phyloP scores from a whole-genome alignment of 2,329 filamentous ascomycete genomes.

The Ophiobolus disseminans region DNA sequence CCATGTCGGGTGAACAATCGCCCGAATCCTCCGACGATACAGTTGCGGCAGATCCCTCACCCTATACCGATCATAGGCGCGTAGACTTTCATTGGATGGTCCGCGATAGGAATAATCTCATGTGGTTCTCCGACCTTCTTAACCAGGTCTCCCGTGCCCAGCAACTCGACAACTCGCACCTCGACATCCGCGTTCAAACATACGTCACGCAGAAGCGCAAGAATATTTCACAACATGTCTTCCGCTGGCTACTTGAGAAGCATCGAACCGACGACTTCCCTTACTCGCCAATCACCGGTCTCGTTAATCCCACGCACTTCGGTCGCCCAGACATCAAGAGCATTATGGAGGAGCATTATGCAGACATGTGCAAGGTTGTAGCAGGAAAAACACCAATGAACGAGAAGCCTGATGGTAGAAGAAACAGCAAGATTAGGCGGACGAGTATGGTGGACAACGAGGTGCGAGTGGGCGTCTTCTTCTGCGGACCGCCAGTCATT shows the following conservation, averaged over 20 bases:
- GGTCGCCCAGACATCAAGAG: slow-evolving; percentile 61
- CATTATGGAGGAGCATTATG: slow-evolving; percentile 63
- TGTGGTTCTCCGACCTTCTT: slow-evolving; percentile 65
- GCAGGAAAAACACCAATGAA: slow-evolving; percentile 15
- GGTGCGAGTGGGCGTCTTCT: slow-evolving; percentile 63
- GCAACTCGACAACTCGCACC: slow-evolving; percentile 40
- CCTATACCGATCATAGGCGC: slow-evolving; percentile 54
- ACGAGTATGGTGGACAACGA: slow-evolving; percentile 25
- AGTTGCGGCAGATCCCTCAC: slow-evolving; percentile 14
- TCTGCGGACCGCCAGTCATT: slow-evolving; percentile 64
- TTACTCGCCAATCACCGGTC: slow-evolving; percentile 61
- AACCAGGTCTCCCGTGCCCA: slow-evolving; percentile 54
- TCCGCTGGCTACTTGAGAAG: slow-evolving; percentile 64
- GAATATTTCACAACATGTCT: slow-evolving; percentile 62
- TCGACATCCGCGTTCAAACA: slow-evolving; percentile 64
- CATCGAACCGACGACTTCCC: slow-evolving; percentile 61
- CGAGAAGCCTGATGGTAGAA: slow-evolving; percentile 29
- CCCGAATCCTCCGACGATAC: slow-evolving; percentile 13
- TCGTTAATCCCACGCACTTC: slow-evolving; percentile 62
- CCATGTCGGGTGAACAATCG: slow-evolving; percentile 20
- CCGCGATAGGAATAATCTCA: slow-evolving; percentile 62
- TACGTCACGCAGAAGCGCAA: slow-evolving; percentile 65
- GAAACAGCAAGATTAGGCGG: slow-evolving; percentile 8
- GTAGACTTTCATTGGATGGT: slow-evolving; percentile 69
- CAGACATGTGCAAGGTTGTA: slow-evolving; percentile 56